Conservation (phyloP, 2,329 filamentous ascomycete species). For the Dothistroma pini region DNA sequence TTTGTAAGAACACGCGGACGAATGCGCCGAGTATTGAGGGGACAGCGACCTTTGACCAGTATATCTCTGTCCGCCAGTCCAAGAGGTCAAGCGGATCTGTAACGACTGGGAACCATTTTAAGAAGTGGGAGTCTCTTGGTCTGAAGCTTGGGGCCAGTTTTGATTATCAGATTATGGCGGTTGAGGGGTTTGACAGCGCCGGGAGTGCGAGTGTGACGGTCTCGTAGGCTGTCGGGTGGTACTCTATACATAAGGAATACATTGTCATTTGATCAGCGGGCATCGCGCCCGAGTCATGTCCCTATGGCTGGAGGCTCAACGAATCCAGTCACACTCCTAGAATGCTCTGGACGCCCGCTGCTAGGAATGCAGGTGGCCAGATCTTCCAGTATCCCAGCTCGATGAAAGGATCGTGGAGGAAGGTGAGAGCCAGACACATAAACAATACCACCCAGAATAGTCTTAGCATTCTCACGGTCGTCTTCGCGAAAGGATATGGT, state of each 20-base stretch:
- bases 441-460: constrained; percentile 13
- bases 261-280: background rate
- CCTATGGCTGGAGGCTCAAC: background rate
- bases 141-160: constrained; percentile 8
- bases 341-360: background rate
- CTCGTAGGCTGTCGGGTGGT: background rate
- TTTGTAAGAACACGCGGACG: constrained; percentile 48
- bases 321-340: constrained; percentile 7
- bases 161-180: constrained; percentile 18
- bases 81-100: constrained; percentile 53
- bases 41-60: constrained; percentile 51
- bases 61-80: constrained; percentile 49
- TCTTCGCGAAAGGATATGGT: background rate
- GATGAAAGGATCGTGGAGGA: constrained; percentile 23
- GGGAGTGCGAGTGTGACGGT: constrained; percentile 14
- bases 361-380: constrained; percentile 20
- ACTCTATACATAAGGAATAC: background rate
- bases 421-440: constrained; percentile 25
- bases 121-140: constrained; percentile 43
- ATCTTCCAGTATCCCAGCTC: constrained; percentile 30
- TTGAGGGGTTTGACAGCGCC: constrained; percentile 14
- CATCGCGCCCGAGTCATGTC: background rate
- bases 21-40: constrained; percentile 49
- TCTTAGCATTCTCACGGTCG: constrained; percentile 1
- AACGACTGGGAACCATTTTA: constrained; percentile 50